Evolutionary conservation across 2,329 filamentous ascomycete species (phyloP).

Genomic region (Penicillium italicum): DNA sequence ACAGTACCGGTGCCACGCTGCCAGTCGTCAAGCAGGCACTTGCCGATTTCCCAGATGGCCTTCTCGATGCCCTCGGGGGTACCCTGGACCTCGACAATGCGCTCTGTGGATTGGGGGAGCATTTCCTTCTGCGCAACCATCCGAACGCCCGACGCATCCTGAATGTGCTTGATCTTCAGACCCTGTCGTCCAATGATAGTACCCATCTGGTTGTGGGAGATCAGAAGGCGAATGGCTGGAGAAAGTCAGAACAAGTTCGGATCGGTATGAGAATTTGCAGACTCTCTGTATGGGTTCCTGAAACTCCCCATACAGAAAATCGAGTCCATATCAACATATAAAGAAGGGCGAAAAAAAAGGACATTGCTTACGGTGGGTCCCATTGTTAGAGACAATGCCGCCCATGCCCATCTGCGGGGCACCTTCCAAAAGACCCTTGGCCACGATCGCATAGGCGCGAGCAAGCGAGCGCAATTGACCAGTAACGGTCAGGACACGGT

Average conservation of each 20-base stretch:
- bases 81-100: slow-evolving; percentile 94
- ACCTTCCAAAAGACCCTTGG: slow-evolving; percentile 85
- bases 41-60: slow-evolving; percentile 97
- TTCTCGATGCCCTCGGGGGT: slow-evolving; percentile 93
- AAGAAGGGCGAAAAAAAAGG: background rate
- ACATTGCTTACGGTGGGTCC: slow-evolving; percentile 79
- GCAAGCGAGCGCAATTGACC: slow-evolving; percentile 84
- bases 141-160: slow-evolving; percentile 91
- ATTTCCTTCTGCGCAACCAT: slow-evolving; percentile 99
- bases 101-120: slow-evolving; percentile 97
- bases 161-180: slow-evolving; percentile 98
- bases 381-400: slow-evolving; percentile 77
- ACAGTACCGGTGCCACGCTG: slow-evolving; percentile 95
- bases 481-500: slow-evolving; percentile 93
- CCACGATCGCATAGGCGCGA: slow-evolving; percentile 89
- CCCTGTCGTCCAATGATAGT: slow-evolving; percentile 97
- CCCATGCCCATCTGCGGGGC: slow-evolving; percentile 96
- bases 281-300: background rate
- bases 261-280: background rate
- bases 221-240: slow-evolving; percentile 90
- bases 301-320: background rate
- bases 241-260: slow-evolving; percentile 15
- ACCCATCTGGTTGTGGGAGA: slow-evolving; percentile 99
- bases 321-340: background rate
- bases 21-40: slow-evolving; percentile 96